Evolutionary conservation across 225 moss, liverwort and hornwort species (phyloP).

Genomic region (Physcomitrium patens): DNA sequence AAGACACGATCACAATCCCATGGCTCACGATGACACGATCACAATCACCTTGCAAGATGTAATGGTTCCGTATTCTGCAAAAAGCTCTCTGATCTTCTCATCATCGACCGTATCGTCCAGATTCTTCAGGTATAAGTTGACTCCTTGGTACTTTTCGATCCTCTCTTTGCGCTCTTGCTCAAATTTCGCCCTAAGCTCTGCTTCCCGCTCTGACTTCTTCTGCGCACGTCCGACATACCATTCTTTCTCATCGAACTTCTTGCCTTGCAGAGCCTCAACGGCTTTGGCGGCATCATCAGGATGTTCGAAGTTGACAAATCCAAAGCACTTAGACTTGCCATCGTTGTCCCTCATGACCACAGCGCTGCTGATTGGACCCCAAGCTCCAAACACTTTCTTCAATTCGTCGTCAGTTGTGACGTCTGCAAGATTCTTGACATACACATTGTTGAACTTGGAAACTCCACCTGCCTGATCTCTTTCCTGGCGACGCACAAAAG

Average conservation of each 20-base stretch:
- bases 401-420: conserved; percentile 47
- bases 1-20: not conserved
- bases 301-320: conserved; percentile 88
- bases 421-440: conserved; percentile 51
- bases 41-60: conserved; percentile 70
- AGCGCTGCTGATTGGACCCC: conserved; percentile 59
- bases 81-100: conserved; percentile 81
- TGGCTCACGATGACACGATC: not conserved
- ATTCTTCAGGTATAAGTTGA: conserved; percentile 85
- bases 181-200: conserved; percentile 83
- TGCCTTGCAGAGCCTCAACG: conserved; percentile 76
- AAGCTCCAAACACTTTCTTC: conserved; percentile 43
- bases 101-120: conserved; percentile 84
- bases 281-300: conserved; percentile 84
- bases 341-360: conserved; percentile 84
- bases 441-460: conserved; percentile 87
- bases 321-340: conserved; percentile 90
- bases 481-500: conserved; percentile 84
- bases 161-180: conserved; percentile 89
- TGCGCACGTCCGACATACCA: conserved; percentile 92
- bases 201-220: conserved; percentile 85
- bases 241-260: conserved; percentile 82
- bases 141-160: conserved; percentile 87
- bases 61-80: conserved; percentile 77
- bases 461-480: conserved; percentile 76